Evolutionary conservation across 2,329 filamentous ascomycete species (phyloP).

Genomic region (Nannizziopsis barbatae): DNA sequence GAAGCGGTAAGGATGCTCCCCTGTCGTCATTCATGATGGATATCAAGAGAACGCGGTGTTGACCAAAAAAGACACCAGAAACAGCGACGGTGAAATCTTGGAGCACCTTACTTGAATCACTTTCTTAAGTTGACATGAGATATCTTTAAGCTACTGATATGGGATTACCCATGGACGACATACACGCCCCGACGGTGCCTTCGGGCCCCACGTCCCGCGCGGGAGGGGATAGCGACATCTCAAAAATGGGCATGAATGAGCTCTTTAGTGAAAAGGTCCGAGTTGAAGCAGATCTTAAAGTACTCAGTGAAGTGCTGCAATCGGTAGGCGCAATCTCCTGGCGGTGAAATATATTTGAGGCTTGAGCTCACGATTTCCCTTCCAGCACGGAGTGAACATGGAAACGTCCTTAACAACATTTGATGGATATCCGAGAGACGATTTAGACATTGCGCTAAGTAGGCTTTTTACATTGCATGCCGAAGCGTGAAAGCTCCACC

Average conservation of each 20-base stretch:
- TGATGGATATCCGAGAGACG: slow-evolving; percentile 84
- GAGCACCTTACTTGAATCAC: too few relatives aligned
- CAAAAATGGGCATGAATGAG: slow-evolving; percentile 61
- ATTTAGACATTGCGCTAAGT: slow-evolving; percentile 94
- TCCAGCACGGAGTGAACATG: slow-evolving; percentile 89
- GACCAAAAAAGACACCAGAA: background rate
- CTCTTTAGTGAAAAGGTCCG: slow-evolving; percentile 75
- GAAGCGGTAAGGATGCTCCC: background rate
- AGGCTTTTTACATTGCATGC: slow-evolving; percentile 23
- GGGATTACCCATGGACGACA: slow-evolving; percentile 51
- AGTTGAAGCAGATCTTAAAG: slow-evolving; percentile 75
- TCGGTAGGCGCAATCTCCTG: slow-evolving; percentile 50
- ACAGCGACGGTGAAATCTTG: too few relatives aligned
- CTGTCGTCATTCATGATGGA: background rate
- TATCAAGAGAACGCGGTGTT: background rate
- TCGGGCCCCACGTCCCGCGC: slow-evolving; percentile 63
- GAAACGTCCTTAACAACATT: slow-evolving; percentile 72
- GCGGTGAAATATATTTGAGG: background rate
- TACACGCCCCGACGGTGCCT: slow-evolving; percentile 59
- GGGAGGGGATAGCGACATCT: slow-evolving; percentile 47
- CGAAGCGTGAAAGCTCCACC: background rate
- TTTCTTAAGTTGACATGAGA: too few relatives aligned
- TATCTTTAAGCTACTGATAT: slow-evolving; percentile 25
- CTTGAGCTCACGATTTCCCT: slow-evolving; percentile 15
- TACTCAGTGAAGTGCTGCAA: slow-evolving; percentile 73